phyloP scores from a whole-genome alignment of 805 yeast species.

The Candida glaebosa region DNA sequence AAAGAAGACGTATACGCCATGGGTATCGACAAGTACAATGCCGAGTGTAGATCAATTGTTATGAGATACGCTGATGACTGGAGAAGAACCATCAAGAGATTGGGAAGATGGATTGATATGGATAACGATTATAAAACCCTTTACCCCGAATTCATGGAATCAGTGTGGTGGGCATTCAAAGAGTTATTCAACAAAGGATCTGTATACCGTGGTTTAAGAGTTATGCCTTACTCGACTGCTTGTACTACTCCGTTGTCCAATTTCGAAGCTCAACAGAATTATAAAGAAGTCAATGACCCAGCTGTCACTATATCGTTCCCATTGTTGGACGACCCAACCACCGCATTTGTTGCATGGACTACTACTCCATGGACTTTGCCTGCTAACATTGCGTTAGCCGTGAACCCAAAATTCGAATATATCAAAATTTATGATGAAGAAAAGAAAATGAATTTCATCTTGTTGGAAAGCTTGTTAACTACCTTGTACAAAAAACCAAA shows the following conservation, averaged over 20 bases:
- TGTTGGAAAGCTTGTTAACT: constrained; percentile 78
- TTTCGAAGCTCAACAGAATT: constrained; percentile 97
- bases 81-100: constrained; percentile 87
- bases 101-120: constrained; percentile 99
- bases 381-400: constrained; percentile 87
- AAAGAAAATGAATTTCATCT: constrained; percentile 72
- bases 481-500: constrained; percentile 93
- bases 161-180: constrained; percentile 98
- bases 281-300: constrained; percentile 96
- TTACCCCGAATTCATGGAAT: constrained; percentile 95
- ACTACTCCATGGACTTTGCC: constrained; percentile 99
- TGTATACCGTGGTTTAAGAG: constrained; percentile 93
- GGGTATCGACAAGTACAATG: constrained; percentile 93
- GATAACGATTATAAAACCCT: constrained; percentile 97
- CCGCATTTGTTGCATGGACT: constrained; percentile 94
- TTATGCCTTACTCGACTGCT: constrained; percentile 99
- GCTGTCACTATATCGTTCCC: constrained; percentile 92
- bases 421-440: constrained; percentile 90
- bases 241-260: constrained; percentile 94
- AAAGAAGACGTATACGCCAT: constrained; percentile 90
- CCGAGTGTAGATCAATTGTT: constrained; percentile 93
- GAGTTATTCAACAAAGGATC: constrained; percentile 79
- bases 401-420: constrained; percentile 86
- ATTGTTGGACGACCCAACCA: constrained; percentile 72
- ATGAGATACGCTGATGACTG: constrained; percentile 96